Evolutionary conservation across 164 flowering plant genomes (phyloP), one percentile per base, ranked within the genome.

Genomic region (Sedum album): DNA sequence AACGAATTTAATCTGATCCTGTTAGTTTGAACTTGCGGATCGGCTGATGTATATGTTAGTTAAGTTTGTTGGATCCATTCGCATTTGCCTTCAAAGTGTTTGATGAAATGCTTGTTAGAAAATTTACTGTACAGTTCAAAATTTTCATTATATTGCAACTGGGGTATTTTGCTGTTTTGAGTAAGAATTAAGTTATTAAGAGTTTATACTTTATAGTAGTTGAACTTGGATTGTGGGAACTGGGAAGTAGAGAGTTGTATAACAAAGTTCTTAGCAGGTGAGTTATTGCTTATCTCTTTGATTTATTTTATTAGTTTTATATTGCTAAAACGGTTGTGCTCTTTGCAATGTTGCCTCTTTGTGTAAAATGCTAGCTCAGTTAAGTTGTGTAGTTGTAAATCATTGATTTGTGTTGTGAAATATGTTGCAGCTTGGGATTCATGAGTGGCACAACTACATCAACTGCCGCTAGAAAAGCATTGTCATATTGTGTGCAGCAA

Each of bases 401-500:
- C 18, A 15, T 1, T 53, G 0, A 4, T 23, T 53, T 53, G 30
- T 21, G 60, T 53, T 1, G 11, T 53, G 13, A 53, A 53, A 53
- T 53, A 30, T 57, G 17, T 17, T 28, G 10, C 35, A 49, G 18
- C 26, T 2, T 23, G 53, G 74, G 60, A 74, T 70, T 75, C 75
- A 93, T 93, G 98, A 86, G 74, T 67, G 85, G 84, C 28, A 74
- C 83, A 73, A 77, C 81, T 48, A 69, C 75, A 68, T 80, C 90
- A 39, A 77, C 80, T 62, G 78, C 33, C 6, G 33, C 62, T 28
- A 57, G 62, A 33, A 57, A 57, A 42, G 97, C 97, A 33, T 84
- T 95, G 75, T 95, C 99, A 28, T 79, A 90, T 69, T 95, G 99
- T 69, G 97, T 90, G 18, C 96, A 95, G 44, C 97, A 92, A 82